Conservation (phyloP, 2,329 filamentous ascomycete genomes). For the Pseudopithomyces chartarum region DNA sequence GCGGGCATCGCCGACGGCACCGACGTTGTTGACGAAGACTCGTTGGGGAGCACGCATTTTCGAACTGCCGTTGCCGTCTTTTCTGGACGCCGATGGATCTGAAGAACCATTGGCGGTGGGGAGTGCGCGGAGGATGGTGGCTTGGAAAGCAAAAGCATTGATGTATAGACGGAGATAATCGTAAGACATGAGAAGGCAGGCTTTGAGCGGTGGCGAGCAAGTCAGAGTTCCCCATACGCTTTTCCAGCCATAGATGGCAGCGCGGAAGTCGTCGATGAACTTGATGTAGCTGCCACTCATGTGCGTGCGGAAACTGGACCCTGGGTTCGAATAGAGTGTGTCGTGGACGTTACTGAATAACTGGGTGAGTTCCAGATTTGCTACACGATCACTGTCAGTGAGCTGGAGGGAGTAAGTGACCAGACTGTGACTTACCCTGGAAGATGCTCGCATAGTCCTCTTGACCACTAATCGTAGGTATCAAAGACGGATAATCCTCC, state of each 20-base stretch:
- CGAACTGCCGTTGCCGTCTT: constrained; percentile 5
- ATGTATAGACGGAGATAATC: constrained; percentile 76
- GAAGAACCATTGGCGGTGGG: constrained; percentile 31
- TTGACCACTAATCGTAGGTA: constrained; percentile 61
- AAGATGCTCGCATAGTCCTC: constrained; percentile 73
- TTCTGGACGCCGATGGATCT: constrained; percentile 5
- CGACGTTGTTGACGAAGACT: constrained; percentile 57
- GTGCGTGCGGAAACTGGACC: constrained; percentile 71
- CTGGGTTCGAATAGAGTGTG: constrained; percentile 72
- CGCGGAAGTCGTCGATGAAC: constrained; percentile 75
- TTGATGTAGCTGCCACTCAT: constrained; percentile 74
- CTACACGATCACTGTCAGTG: constrained; percentile 31
- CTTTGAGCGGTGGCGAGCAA: constrained; percentile 70
- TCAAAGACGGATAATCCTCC: constrained; percentile 70
- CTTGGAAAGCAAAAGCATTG: constrained; percentile 77
- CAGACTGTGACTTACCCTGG: constrained; percentile 45
- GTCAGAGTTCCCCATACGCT: constrained; percentile 69
- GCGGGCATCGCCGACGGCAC: constrained; percentile 53
- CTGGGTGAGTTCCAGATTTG: constrained; percentile 72
- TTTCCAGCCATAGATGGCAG: constrained; percentile 72
- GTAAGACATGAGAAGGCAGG: constrained; percentile 70
- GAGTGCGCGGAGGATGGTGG: constrained; percentile 60
- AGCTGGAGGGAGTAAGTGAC: neutral
- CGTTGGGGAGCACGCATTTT: constrained; percentile 46
- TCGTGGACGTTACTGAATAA: constrained; percentile 77